phyloP scores from a whole-genome alignment of 257 asterid species.

The Ligustrum vulgare region DNA sequence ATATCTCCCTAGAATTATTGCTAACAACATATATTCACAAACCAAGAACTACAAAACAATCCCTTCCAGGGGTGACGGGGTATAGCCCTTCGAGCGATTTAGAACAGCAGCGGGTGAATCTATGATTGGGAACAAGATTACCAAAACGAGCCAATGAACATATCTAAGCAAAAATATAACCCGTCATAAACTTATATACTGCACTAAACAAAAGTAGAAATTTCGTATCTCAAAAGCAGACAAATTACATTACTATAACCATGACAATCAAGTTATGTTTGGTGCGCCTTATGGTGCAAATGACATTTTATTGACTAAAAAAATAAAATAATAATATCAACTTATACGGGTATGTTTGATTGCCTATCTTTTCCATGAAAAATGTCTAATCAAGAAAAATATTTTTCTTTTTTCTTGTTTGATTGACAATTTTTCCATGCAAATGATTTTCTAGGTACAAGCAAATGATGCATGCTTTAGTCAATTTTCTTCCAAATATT shows the following conservation, averaged over 20 bases:
- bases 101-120: background rate
- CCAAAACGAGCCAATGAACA: constrained; percentile 2
- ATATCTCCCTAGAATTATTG: too few relatives aligned
- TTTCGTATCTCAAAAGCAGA: background rate
- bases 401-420: too few relatives aligned
- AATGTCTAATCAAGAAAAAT: too few relatives aligned
- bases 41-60: background rate
- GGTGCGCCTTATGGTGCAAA: background rate
- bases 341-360: too few relatives aligned
- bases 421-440: too few relatives aligned
- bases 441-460: too few relatives aligned
- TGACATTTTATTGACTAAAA: too few relatives aligned
- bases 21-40: background rate
- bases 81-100: background rate
- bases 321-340: too few relatives aligned
- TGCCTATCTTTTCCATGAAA: too few relatives aligned
- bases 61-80: background rate
- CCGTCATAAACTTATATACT: background rate
- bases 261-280: background rate
- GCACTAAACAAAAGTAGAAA: background rate
- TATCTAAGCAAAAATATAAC: constrained; percentile 2
- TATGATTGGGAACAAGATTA: background rate
- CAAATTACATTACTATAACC: background rate
- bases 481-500: too few relatives aligned
- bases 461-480: too few relatives aligned